Conservation (phyloP, 441 rosid genomes). For the Populus hybrid region DNA sequence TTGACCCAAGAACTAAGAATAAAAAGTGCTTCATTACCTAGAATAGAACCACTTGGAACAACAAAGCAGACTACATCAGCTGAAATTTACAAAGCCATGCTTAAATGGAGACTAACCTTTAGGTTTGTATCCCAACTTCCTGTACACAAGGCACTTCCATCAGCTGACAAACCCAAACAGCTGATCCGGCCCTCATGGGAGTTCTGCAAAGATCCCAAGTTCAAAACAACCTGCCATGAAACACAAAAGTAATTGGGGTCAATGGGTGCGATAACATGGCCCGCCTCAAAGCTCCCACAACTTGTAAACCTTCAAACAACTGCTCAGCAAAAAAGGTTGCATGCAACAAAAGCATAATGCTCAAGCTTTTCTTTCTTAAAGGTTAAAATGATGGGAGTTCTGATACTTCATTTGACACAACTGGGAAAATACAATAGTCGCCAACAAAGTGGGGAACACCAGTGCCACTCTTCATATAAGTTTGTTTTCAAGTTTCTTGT, state of each 20-base stretch:
- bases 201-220: constrained; percentile 71
- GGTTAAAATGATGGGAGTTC: neutral
- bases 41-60: neutral
- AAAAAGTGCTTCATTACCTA: neutral
- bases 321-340: neutral
- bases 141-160: constrained; percentile 98
- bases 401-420: too few species aligned
- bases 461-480: neutral
- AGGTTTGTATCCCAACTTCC: constrained; percentile 98
- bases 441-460: neutral
- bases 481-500: neutral
- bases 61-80: neutral
- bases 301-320: neutral
- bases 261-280: neutral
- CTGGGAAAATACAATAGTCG: too few species aligned
- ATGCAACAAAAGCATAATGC: neutral
- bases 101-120: constrained; percentile 53
- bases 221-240: constrained; percentile 65
- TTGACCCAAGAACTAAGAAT: neutral
- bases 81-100: neutral
- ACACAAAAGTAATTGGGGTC: constrained; percentile 13
- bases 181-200: constrained; percentile 74
- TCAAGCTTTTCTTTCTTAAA: neutral
- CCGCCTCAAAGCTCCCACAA: constrained; percentile 1
- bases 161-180: constrained; percentile 92